Evolutionary conservation across 2,329 filamentous ascomycete genomes (phyloP), one percentile per base, ranked within the genome.

Genomic region (Parastagonospora avenae): DNA sequence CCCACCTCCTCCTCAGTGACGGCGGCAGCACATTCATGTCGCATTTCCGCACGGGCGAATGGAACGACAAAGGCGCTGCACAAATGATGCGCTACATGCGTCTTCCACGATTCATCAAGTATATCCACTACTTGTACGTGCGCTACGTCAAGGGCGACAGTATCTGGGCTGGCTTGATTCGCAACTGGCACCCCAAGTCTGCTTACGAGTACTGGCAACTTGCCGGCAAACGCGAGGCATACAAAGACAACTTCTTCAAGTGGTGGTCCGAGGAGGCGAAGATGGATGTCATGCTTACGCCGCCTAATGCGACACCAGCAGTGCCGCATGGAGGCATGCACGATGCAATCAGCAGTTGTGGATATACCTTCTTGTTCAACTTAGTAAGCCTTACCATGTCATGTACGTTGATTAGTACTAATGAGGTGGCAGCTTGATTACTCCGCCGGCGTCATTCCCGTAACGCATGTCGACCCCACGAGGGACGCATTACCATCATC

Each of bases 341-440:
- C 60, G 87, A 93, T 63, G 91, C 91, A 2, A 86, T 94, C 38
- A 89, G 88, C 55, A 91, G 87, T 60, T 97, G 92, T 65, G 92
- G 91, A 1, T 97, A 97, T 68, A 97, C 92, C 0, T 96, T 97
- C 70, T 75, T 96, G 48, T 97, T 94, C 78, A 97, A 97, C 64
- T 60, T 97, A 66, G 87, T 90, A 76, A 74, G 84, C 77, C 6
- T 12, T 9, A 4, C 9, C 36, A n/a, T 2, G 39, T 10, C 19
- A 6, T 7, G 8, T n/a, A 46, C 8, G 24, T 5, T 6, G 29
- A 6, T 11, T 33, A 14, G 3, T 32, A 15, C 54, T 62, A 39
- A 65, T 51, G 4, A 2, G 4, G 8, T 16, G 8, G 24, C 55
- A 90, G 85, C 84, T 97, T 42, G 93, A 97, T 70, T 97, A 97